Evolutionary conservation across 495 filamentous ascomycete species (phyloP).

Genomic region (Talaromyces borbonicus): DNA sequence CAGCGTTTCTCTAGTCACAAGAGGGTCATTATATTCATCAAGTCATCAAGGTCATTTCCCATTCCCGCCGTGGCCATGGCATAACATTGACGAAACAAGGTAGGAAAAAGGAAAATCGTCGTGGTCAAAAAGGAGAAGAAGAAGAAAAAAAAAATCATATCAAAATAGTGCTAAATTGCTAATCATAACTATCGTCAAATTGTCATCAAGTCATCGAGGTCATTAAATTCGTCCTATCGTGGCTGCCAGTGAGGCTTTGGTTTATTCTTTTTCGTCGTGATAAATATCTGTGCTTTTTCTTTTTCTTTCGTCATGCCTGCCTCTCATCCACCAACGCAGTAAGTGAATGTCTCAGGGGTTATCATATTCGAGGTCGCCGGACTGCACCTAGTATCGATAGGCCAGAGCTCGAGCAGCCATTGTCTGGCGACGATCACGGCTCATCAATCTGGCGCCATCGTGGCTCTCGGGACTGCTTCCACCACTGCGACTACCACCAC

Average conservation of each 20-base stretch:
- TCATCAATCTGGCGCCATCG: constrained; percentile 21
- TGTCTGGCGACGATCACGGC: constrained; percentile 5
- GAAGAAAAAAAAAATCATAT: background rate
- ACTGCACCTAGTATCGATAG: constrained; percentile 1
- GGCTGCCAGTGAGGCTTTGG: constrained; percentile 1
- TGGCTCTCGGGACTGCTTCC: constrained; percentile 48
- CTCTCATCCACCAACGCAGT: background rate
- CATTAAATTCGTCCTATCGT: constrained; percentile 1
- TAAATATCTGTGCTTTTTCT: background rate
- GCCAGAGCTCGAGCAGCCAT: constrained; percentile 1
- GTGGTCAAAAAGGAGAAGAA: background rate
- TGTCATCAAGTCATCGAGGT: background rate
- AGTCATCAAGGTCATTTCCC: constrained; percentile 2
- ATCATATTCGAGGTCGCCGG: background rate
- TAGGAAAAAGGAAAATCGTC: too few species aligned
- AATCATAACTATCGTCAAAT: too few species aligned
- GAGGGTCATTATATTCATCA: constrained; percentile 3
- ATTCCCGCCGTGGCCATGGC: too few species aligned
- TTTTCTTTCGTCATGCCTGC: background rate
- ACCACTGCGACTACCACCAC: constrained; percentile 42
- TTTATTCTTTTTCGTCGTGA: constrained; percentile 1
- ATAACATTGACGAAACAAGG: too few species aligned
- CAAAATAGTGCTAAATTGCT: background rate
- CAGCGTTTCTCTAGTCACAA: background rate
- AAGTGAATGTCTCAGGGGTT: background rate